Evolutionary conservation across 495 filamentous ascomycete genomes (phyloP), one percentile per base, ranked within the genome.

Genomic region (Aspergillus campestris): DNA sequence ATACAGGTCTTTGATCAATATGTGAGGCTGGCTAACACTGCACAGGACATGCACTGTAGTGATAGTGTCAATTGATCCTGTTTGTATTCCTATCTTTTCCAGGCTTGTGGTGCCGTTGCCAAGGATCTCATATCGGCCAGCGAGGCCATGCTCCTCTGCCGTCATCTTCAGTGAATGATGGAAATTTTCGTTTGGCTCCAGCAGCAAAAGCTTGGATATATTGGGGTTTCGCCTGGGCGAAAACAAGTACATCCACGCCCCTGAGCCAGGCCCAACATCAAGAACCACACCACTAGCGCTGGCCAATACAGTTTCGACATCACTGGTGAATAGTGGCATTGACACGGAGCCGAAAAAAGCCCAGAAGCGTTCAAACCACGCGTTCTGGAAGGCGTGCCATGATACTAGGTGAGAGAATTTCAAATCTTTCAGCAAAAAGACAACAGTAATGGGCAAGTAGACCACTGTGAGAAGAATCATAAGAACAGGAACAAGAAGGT

Each of bases 291-390:
- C 43, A 6, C 39, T 14, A 8, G 43, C 43, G 5, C 13, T 24
- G 10, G 43, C 6, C 9, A 46, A 28, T 24, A 38, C 14, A 8
- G 32, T 7, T 14, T 46, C 43, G 15, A 46, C 34, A 11, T 46
- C 43, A 11, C 24, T 3, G 5, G 27, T 11, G 28, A 46, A 46
- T 5, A 46, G 34, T 7, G 35, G 15, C 7, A 14, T 28, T 9
- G 43, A 46, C 15, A 18, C 24, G 8, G 4, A 12, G 33, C 43
- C 43, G 43, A 46, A 46, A 29, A 37, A 46, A n/a, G n/a, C 7
- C 43, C 43, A 46, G 43, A 46, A 46, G 3, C 33, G 43, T 5
- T 18, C 33, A 35, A 46, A 46, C 43, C 43, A 46, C 34, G 34
- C 24, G 3, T 29, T 34, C 24, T 38, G 34, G 43, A 46, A 46